A percentile compares a stretch with the other conserved stretches of the same genome.
These are phyloP conservation scores for Saccharata proteae DNA, from an alignment of 2,329 filamentous ascomycete species.

Conservation along the genomic window DNA sequence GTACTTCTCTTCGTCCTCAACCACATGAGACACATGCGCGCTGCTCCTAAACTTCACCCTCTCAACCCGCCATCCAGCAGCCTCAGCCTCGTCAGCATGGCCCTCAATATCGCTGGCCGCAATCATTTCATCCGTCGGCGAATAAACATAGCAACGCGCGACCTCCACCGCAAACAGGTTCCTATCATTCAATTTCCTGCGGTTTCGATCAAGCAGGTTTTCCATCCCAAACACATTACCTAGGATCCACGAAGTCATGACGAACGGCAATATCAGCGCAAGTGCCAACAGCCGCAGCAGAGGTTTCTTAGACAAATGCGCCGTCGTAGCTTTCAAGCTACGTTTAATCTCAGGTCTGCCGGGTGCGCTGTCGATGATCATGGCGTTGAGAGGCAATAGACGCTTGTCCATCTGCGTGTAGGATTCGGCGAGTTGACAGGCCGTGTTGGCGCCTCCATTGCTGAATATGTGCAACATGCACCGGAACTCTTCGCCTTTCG, in stretches of 20 bases:
- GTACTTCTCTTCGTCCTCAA: constrained; percentile 45
- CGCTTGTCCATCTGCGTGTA: no score
- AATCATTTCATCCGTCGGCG: constrained; percentile 46
- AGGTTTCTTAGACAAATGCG: no score
- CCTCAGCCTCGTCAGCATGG: constrained; percentile 37
- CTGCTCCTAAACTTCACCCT: constrained; percentile 45
- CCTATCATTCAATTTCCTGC: constrained; percentile 19
- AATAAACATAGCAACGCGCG: constrained; percentile 46
- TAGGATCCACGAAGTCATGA: no score
- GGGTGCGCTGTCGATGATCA: background rate
- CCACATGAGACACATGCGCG: constrained; percentile 51
- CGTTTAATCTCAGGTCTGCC: background rate
- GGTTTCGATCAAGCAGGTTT: constrained; percentile 9
- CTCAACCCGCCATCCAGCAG: constrained; percentile 38
- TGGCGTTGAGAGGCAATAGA: background rate
- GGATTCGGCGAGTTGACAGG: no score
- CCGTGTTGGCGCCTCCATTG: background rate
- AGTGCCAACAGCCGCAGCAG: background rate
- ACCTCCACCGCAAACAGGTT: constrained; percentile 19
- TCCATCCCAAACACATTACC: background rate
- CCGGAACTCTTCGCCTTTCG: no score
- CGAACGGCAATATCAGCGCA: background rate
- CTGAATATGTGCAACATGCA: background rate
- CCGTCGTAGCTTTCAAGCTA: background rate
- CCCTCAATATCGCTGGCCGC: constrained; percentile 42